Evolutionary conservation across 371 early-diverging fungal species (phyloP).

Genomic region (Haplosporangium sp.): DNA sequence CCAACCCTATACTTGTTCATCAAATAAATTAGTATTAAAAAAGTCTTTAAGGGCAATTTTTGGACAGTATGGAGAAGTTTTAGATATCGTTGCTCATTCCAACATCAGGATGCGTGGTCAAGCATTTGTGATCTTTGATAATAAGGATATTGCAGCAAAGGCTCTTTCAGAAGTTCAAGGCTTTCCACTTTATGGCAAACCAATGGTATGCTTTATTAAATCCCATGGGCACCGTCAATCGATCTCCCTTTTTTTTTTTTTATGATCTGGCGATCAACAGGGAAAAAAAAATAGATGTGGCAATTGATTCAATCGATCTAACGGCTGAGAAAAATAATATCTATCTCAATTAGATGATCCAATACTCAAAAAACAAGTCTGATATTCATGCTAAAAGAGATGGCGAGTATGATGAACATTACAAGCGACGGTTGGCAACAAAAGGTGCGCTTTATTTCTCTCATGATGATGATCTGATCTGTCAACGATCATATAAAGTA

Average conservation of each 20-base stretch:
- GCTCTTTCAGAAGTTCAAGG: conserved; percentile 90
- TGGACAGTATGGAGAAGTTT: conserved; percentile 86
- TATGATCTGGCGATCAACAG: no score
- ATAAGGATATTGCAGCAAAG: conserved; percentile 82
- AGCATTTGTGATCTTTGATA: conserved; percentile 91
- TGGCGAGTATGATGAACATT: conserved; percentile 74
- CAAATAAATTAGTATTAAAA: conserved; percentile 70
- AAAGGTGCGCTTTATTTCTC: conserved; percentile 61
- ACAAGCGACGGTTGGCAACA: conserved; percentile 64
- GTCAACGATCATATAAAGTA: background rate
- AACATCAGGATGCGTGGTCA: conserved; percentile 93
- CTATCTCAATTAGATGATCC: conserved; percentile 64
- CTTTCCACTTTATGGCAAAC: conserved; percentile 82
- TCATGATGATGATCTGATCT: background rate
- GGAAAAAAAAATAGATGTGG: background rate
- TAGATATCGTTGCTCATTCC: conserved; percentile 87
- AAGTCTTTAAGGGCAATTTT: conserved; percentile 85
- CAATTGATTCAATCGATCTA: background rate
- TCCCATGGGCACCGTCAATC: no score
- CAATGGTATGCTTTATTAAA: conserved; percentile 69
- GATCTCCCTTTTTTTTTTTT: conserved; percentile 7
- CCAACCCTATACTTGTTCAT: background rate
- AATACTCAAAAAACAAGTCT: conserved; percentile 85
- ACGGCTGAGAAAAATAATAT: no score
- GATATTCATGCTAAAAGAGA: conserved; percentile 83